Base-by-base conservation (phyloP, 768 basidiomycete genomes). In the Coprinellus aureogranulatus region DNA sequence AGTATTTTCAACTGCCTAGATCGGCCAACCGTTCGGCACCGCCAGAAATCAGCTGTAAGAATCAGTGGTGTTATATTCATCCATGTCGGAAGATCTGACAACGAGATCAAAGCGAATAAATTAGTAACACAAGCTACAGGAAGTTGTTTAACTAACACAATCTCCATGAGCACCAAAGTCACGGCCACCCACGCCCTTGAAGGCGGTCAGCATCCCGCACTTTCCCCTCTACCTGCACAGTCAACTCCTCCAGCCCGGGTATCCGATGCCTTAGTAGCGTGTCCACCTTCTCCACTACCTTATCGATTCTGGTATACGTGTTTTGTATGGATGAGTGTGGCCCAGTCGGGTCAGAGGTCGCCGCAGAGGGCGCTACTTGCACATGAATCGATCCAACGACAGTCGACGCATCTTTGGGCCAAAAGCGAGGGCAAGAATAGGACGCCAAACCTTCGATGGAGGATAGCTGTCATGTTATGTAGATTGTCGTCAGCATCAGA, bases 371-470 rank as follows among this genome's bases (percentile, higher is more conserved):
- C 9, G 83, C 78, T n/a, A 99, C 80, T 62, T 92, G 92, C 49
- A 99, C 84, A 68, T 92, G 93, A 55, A 98, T 92, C 6, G 92
- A 93, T 23, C 96, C 97, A 63, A 98, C 86, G 39, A 97, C 69
- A 45, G 84, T 86, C 2, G 83, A 80, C 3, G 92, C 83, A 70
- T 98, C 95, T 72, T 96, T 94, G 0, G 94, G 94, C 97, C 97
- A 98, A 72, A 99, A 97, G 25, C 92, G 83, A 0, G 95, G 85
- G 0, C 81, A 78, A 2, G 85, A 85, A 72, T 90, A 96, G 2
- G 90, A 90, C 2, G 81, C 84, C 3, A 99, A 75, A 2, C 93
- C 95, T 61, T 92, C 87, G 51, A 98, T 75, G 2, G 79, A 77
- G 1, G 80, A 73, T 10, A 97, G 79, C 93, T 96, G 66, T 16